phyloP scores from a whole-genome alignment of 441 rosid species.

The Adansonia madagascariensis region DNA sequence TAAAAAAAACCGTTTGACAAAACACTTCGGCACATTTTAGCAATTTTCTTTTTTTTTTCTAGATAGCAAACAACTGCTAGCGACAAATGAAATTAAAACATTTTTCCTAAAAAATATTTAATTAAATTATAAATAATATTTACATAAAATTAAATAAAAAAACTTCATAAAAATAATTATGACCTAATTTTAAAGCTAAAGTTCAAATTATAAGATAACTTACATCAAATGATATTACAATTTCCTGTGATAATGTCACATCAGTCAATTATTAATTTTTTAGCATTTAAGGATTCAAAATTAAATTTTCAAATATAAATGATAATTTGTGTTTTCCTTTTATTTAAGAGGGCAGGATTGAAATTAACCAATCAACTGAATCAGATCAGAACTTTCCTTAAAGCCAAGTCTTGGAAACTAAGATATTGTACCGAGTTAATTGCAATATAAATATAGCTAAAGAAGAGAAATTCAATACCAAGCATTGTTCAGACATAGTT shows the following conservation, averaged over 20 bases:
- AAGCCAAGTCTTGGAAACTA: too few species aligned
- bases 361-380: too few species aligned
- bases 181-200: background rate
- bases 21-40: background rate
- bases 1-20: background rate
- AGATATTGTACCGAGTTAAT: background rate
- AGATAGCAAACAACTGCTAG: background rate
- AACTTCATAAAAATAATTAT: background rate
- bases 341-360: background rate
- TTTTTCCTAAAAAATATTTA: background rate
- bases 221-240: background rate
- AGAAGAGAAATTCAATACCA: too few species aligned
- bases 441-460: background rate
- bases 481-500: background rate
- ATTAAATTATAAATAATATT: background rate
- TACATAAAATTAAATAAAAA: background rate
- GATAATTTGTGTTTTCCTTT: background rate
- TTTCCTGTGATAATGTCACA: constrained; percentile 4
- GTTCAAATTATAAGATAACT: constrained; percentile 2
- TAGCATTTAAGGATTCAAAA: background rate
- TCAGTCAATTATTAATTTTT: background rate
- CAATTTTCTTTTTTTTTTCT: background rate
- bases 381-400: too few species aligned
- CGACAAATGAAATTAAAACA: background rate
- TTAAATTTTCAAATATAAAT: background rate